Percentiles rank a stretch among this genome's conserved stretches.
Conservation (phyloP, 1,139 yeast species). For the Meyerozyma carpophila region DNA sequence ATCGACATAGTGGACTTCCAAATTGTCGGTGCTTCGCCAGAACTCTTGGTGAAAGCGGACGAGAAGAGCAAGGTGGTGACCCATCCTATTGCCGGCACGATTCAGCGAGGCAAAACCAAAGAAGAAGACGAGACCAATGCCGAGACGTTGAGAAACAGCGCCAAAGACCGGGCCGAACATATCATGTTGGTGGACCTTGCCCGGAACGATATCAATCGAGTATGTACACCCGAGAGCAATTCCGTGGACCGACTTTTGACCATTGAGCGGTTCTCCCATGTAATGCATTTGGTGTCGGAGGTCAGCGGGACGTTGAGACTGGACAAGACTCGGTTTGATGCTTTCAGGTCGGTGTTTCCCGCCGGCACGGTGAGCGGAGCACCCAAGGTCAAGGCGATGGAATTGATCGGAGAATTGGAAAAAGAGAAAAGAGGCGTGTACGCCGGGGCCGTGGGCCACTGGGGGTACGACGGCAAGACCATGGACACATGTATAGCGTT, state of each 20-base stretch:
- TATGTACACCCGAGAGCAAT: constrained; percentile 83
- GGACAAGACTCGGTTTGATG: constrained; percentile 89
- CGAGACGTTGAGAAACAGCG: constrained; percentile 61
- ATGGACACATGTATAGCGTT: constrained; percentile 98
- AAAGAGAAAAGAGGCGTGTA: constrained; percentile 91
- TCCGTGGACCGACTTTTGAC: constrained; percentile 83
- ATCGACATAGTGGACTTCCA: constrained; percentile 89
- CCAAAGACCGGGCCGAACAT: constrained; percentile 95
- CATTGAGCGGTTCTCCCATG: constrained; percentile 94
- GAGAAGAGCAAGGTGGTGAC: constrained; percentile 69
- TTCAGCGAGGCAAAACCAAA: constrained; percentile 79
- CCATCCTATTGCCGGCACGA: constrained; percentile 97
- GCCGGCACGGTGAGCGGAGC: constrained; percentile 99
- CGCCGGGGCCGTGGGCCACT: constrained; percentile 99
- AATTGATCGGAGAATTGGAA: constrained; percentile 82
- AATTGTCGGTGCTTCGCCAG: constrained; percentile 96
- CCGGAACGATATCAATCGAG: constrained; percentile 88
- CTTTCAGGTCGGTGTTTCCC: constrained; percentile 94
- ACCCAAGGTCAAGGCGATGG: constrained; percentile 96
- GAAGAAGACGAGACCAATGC: constrained; percentile 91
- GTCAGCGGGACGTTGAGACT: constrained; percentile 85
- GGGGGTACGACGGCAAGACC: constrained; percentile 89
- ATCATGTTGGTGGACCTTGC: constrained; percentile 98
- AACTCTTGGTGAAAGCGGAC: constrained; percentile 80
- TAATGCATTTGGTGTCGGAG: constrained; percentile 91